These are phyloP conservation scores for Petrea volubilis DNA, from an alignment of 257 asterid genomes.

Conservation along the genomic window DNA sequence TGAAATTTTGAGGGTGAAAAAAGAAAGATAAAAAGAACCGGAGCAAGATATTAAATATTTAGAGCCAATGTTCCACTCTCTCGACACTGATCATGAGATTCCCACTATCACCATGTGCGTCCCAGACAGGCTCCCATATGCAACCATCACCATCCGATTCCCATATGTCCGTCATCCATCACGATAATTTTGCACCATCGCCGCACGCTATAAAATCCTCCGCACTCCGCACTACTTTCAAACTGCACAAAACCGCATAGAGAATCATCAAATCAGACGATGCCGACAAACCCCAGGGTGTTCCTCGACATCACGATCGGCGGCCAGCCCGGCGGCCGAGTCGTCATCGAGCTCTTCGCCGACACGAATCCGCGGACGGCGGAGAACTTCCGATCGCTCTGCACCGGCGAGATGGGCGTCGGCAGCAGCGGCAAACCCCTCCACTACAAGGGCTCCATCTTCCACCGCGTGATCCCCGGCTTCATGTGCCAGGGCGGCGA, in stretches of 20 bases:
- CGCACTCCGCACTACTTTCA: not conserved
- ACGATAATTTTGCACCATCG: not conserved
- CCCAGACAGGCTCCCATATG: no score
- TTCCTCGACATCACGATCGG: constrained; percentile 27
- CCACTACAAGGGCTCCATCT: constrained; percentile 26
- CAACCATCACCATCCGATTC: no score
- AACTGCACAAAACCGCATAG: not conserved
- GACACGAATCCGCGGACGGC: constrained; percentile 21
- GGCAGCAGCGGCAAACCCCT: constrained; percentile 24
- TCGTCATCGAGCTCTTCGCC: constrained; percentile 30
- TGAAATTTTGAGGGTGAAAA: no score
- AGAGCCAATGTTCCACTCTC: no score
- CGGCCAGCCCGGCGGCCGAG: constrained; percentile 15
- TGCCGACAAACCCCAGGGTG: constrained; percentile 31
- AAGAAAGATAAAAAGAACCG: no score
- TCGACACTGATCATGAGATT: no score
- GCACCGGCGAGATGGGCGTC: constrained; percentile 31
- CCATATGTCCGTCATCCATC: not conserved
- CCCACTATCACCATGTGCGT: no score
- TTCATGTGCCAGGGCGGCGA: constrained; percentile 42
- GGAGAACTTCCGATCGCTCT: constrained; percentile 30
- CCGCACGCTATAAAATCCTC: not conserved
- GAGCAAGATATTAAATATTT: no score
- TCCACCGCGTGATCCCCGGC: constrained; percentile 32
- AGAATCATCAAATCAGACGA: not conserved